phyloP scores from a whole-genome alignment of 2,329 filamentous ascomycete species.

The Fusarium sp. region DNA sequence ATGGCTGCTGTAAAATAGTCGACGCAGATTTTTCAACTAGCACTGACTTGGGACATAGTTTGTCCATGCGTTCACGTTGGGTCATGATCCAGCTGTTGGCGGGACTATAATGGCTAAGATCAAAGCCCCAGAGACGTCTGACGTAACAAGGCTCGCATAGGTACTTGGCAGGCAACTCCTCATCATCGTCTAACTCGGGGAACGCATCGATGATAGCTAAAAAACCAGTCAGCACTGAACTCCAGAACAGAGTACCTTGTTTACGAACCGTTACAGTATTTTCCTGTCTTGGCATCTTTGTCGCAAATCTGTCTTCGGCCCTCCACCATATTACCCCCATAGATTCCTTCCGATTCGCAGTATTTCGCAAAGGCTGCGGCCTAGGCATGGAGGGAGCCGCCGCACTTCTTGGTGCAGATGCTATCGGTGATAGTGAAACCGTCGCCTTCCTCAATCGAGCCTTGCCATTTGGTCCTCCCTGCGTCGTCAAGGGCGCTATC shows the following conservation, averaged over 20 bases:
- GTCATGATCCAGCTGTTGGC: background rate
- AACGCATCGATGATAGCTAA: background rate
- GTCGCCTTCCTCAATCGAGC: background rate
- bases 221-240: rapidly evolving
- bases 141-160: conserved; percentile 16
- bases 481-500: background rate
- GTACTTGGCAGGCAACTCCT: background rate
- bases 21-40: background rate
- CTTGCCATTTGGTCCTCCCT: background rate
- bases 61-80: background rate
- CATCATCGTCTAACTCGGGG: background rate
- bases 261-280: background rate
- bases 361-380: background rate
- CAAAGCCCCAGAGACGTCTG: conserved; percentile 9
- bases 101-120: conserved; percentile 1
- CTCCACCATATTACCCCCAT: background rate
- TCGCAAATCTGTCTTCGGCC: conserved; percentile 7
- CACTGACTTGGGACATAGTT: background rate
- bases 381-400: background rate
- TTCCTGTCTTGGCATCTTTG: conserved; percentile 1
- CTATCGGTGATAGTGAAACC: background rate
- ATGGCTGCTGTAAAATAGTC: no score
- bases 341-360: background rate
- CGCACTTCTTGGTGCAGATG: background rate
- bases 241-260: rapidly evolving